Evolutionary conservation across 768 basidiomycete genomes (phyloP).

Genomic region (Sutorius australiensis): DNA sequence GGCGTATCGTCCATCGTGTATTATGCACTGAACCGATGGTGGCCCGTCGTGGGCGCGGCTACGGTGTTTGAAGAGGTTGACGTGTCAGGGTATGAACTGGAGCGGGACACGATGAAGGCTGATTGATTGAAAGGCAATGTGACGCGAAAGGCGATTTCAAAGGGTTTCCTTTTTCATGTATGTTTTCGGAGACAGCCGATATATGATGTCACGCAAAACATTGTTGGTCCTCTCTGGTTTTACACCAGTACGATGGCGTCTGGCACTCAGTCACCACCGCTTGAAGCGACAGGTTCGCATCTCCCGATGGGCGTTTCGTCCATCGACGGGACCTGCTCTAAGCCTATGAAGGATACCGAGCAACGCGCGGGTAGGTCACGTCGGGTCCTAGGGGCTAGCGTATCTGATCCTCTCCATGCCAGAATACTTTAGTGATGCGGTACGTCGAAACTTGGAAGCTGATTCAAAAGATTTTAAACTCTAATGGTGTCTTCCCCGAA

Average conservation of each 20-base stretch:
- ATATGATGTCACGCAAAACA: slow-evolving; percentile 25
- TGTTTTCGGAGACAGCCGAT: slow-evolving; percentile 21
- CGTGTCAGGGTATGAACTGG: slow-evolving; percentile 33
- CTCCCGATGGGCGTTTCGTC: slow-evolving; percentile 48
- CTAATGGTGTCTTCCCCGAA: not conserved
- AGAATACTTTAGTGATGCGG: slow-evolving; percentile 32
- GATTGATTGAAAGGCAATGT: too few species aligned
- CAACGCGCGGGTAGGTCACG: slow-evolving; percentile 43
- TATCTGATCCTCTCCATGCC: not conserved
- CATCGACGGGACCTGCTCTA: slow-evolving; percentile 36
- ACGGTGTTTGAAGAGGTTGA: slow-evolving; percentile 55
- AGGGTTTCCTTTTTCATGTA: slow-evolving; percentile 9
- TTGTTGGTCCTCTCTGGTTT: not conserved
- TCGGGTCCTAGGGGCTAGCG: not conserved
- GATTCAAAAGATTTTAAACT: not conserved
- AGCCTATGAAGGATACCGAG: slow-evolving; percentile 37
- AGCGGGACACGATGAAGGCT: not conserved
- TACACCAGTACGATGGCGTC: slow-evolving; percentile 15
- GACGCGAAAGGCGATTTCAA: not conserved
- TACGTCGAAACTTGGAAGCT: slow-evolving; percentile 3
- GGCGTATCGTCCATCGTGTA: slow-evolving; percentile 66
- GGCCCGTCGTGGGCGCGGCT: slow-evolving; percentile 53
- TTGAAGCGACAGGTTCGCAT: slow-evolving; percentile 46
- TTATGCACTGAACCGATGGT: slow-evolving; percentile 51
- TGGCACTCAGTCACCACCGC: slow-evolving; percentile 55